Evolutionary conservation across 768 basidiomycete genomes (phyloP), one percentile per base, ranked within the genome.

Genomic region (Xerocomellus amylosporus): DNA sequence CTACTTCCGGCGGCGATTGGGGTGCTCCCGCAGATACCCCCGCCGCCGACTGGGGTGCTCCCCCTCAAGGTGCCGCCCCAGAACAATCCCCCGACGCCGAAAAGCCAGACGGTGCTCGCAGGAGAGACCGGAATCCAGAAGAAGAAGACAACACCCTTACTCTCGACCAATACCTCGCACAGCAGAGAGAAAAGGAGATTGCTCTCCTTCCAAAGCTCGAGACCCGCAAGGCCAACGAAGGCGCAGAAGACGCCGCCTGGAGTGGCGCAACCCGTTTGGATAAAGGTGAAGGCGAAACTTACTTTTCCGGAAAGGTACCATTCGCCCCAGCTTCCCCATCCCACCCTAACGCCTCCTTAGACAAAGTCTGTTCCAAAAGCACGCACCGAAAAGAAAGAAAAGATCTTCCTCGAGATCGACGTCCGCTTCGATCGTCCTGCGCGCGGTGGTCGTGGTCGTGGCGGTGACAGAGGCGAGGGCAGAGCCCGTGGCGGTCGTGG

Each of bases 131-230:
- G 17, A 86, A 90, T 66, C 76, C 73, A 19, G 93, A 94, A 62
- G 92, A 94, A 67, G 90, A 93, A 70, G 93, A 95, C 73, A 91
- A 93, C 74, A 93, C 91, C 41, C 82, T 97, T 66, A 95, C 95
- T 39, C 81, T 94, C 68, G 95, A 97, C 47, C 88, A 98, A 70
- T 98, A 94, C 77, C 78, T 90, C 56, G 88, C 92, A 62, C 85
- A 92, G 74, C 78, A 88, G 71, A 85, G 82, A 71, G 85, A 86
- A 58, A 80, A 79, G 66, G 80, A 81, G 1, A 66, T 64, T 24
- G 58, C 78, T 42, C 66, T 72, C 64, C 71, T 93, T 43, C 90
- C 88, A 66, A 91, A 93, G 75, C 81, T 93, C 68, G 92, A 94
- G 71, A 73, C 71, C 37, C 75, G 81, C 54, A 82, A 86, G 73